Base-by-base conservation (phyloP, 495 filamentous ascomycete species). In the Xeromyces bisporus region DNA sequence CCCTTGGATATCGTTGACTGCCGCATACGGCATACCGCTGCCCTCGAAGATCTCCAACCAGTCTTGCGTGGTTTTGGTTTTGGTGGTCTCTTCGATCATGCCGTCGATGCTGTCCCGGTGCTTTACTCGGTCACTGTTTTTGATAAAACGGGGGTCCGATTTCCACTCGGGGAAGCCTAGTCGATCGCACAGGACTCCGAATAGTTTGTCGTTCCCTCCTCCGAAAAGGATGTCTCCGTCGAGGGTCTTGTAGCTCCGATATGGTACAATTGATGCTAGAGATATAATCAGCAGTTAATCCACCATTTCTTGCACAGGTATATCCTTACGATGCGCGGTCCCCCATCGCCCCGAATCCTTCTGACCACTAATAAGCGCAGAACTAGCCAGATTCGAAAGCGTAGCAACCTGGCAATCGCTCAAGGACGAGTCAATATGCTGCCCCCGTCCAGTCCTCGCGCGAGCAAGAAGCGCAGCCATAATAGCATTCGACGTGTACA, bases 401-500 rank as follows among this genome's bases (percentile, higher is more conserved):
- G 85, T 93, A 1, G 86, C 91, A 28, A 91, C 83, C 42, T 97
- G 89, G 40, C 83, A 92, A 51, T 97, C 89, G 44, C 81, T 91
- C 34, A 97, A 52, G 2, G 78, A 73, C 12, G 81, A 80, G 51
- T 97, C 89, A 28, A 97, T 85, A 52, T 93, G 83, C 53, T 94
- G 89, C 0, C 89, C 89, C 39, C 64, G 71, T 0, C 77, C 76
- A 0, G 75, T 80, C 29, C 56, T 64, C 2, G 43, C 66, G 10
- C 89, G 68, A 1, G 69, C 66, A 30, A 97, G 58, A 27, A 97
- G 57, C 0, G 91, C 86, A 0, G 89, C 89, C 83, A 96, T 92
- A 44, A 97, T 84, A 18, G 79, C 71, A 55, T 96, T 96, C 28
- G 80, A 84, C n/a, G 89, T 84, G 48, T 96, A 96, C n/a, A 97